phyloP scores from a whole-genome alignment of 2,329 filamentous ascomycete species.

The Didymellaceae sp. region DNA sequence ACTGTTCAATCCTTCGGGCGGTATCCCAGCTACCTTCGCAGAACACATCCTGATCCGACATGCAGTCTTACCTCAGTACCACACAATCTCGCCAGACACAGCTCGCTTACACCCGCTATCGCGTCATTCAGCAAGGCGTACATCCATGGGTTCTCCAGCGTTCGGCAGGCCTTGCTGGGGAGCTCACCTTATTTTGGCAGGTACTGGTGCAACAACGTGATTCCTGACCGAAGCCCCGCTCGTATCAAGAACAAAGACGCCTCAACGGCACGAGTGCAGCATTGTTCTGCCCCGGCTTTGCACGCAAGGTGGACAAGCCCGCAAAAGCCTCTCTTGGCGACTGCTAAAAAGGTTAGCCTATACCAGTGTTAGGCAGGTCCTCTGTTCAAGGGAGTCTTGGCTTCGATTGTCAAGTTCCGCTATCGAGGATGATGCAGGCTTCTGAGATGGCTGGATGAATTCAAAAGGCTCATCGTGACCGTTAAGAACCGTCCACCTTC shows the following conservation, averaged over 20 bases:
- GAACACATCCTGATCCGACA: too few species aligned
- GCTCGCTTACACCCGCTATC: conserved; percentile 6
- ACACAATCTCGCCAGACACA: not conserved
- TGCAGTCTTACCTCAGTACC: too few species aligned
- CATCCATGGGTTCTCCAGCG: conserved; percentile 9
- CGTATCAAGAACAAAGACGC: conserved; percentile 23
- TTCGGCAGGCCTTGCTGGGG: conserved; percentile 16
- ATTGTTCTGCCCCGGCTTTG: conserved; percentile 22
- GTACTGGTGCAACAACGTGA: conserved; percentile 24
- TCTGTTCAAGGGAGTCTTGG: conserved; percentile 19
- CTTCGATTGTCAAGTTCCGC: conserved; percentile 21
- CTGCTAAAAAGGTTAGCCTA: conserved; percentile 21
- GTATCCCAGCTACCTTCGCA: too few species aligned
- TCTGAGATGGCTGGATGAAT: conserved; percentile 10
- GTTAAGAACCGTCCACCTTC: conserved; percentile 1
- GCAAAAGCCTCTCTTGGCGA: conserved; percentile 28
- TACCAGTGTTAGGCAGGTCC: conserved; percentile 22
- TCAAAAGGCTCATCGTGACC: conserved; percentile 27
- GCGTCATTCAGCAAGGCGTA: conserved; percentile 10
- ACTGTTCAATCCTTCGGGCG: too few species aligned
- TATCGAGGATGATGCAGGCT: conserved; percentile 20
- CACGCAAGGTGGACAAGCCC: conserved; percentile 29
- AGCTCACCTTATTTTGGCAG: conserved; percentile 26
- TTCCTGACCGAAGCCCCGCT: conserved; percentile 20
- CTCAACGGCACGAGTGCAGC: conserved; percentile 22